These are phyloP conservation scores for Trichoderma sp. DNA, from an alignment of 2,329 filamentous ascomycete species.

Conservation along the genomic window DNA sequence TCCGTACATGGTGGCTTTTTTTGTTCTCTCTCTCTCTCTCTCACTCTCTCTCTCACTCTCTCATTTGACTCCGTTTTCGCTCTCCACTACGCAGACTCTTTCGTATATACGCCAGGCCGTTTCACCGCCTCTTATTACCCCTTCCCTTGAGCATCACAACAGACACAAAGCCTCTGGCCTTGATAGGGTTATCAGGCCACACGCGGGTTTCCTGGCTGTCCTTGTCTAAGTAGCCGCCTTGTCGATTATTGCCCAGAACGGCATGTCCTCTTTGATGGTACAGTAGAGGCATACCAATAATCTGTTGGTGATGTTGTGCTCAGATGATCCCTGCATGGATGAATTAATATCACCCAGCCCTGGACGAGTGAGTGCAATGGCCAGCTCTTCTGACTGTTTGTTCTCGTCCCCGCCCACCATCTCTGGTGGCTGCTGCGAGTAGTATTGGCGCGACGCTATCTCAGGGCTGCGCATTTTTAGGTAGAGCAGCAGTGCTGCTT, in stretches of 20 bases:
- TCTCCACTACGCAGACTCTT: neutral
- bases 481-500: neutral
- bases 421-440: neutral
- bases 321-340: neutral
- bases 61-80: neutral
- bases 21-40: neutral
- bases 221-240: neutral
- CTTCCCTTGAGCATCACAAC: conserved; percentile 12
- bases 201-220: conserved; percentile 1
- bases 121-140: conserved; percentile 25
- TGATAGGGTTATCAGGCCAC: conserved; percentile 1
- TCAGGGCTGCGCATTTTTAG: conserved; percentile 10
- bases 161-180: neutral
- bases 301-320: neutral
- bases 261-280: neutral
- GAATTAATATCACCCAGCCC: conserved; percentile 4
- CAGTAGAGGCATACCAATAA: neutral
- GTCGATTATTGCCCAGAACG: conserved; percentile 16
- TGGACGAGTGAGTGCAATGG: conserved; percentile 1
- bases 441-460: conserved; percentile 19
- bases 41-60: too few relatives aligned
- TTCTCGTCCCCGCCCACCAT: conserved; percentile 8
- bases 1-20: neutral
- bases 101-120: neutral
- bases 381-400: neutral